Evolutionary conservation across 345 rosid genomes (phyloP), one percentile per base, ranked within the genome.

Genomic region (Boechera divaricarpa): DNA sequence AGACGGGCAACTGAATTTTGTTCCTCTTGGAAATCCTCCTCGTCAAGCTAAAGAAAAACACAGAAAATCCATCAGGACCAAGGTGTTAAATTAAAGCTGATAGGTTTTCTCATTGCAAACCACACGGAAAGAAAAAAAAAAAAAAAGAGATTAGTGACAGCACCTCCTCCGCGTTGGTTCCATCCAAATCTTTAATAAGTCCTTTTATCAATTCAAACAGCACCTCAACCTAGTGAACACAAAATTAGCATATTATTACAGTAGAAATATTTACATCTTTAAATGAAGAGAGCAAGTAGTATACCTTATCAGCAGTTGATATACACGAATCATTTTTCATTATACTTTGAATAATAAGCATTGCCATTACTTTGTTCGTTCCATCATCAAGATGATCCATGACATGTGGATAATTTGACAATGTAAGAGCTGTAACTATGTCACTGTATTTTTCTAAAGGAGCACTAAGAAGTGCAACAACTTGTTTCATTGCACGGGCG

Each of bases 1-100:
- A 93, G 91, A 60, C 91, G 85, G 74, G 97, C 93, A 67, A 93
- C 92, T 69, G 96, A 87, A 81, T 91, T 91, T 74, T 91, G 98
- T 81, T 93, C 97, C 74, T 93, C 97, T 35, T 83, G 86, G 77
- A 93, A 93, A 84, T 93, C 98, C 81, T 93, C 97, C 82, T 93
- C 98, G 67, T 90, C 97, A 80, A 88, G 88, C 98, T 90, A 80
- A 52, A 61, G 31, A 7, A 47, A 79, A 48, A 45, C 68, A 55
- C 76, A 32, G 48, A 33, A 73, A 74, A 63, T 12, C 33, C 28
- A 67, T 42, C 56, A 31, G 64, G 44, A 62, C 38, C 65, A 64
- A 55, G 13, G 59, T 44, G 15, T 59, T 66, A 62, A 7, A 67
- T 15, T 38, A 54, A 28, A 75, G 61, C 70, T 59, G 35, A 68